phyloP scores from a whole-genome alignment of 768 basidiomycete genomes.

The Cyathus striatus region DNA sequence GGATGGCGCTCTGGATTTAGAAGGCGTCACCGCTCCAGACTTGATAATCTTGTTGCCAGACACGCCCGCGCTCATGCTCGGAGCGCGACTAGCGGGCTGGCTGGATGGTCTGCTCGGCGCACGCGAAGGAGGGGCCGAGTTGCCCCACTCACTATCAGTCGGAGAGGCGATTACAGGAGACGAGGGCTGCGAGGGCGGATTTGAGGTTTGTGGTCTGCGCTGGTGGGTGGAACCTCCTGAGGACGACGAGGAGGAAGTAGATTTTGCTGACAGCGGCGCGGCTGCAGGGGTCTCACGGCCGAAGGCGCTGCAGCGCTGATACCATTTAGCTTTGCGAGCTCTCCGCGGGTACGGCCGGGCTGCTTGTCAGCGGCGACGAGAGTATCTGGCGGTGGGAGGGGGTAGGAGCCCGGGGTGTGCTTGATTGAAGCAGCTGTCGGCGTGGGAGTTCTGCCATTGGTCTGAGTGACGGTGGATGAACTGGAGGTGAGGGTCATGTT shows the following conservation, averaged over 20 bases:
- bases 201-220: constrained; percentile 5
- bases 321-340: constrained; percentile 42
- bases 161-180: constrained; percentile 36
- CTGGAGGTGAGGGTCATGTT: constrained; percentile 10
- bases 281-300: constrained; percentile 20
- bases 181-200: constrained; percentile 15
- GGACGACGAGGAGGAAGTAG: constrained; percentile 8
- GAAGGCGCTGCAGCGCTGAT: constrained; percentile 10
- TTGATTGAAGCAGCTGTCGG: constrained; percentile 10
- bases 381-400: constrained; percentile 49
- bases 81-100: constrained; percentile 39
- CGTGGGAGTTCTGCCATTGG: constrained; percentile 12
- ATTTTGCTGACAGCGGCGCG: constrained; percentile 23
- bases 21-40: constrained; percentile 11
- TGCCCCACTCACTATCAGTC: constrained; percentile 53
- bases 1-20: constrained; percentile 30
- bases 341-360: constrained; percentile 41
- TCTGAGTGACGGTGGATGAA: constrained; percentile 8
- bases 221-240: background rate
- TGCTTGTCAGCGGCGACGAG: constrained; percentile 43
- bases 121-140: constrained; percentile 40
- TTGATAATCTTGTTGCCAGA: constrained; percentile 28
- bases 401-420: constrained; percentile 20
- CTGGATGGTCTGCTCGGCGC: constrained; percentile 62
- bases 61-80: constrained; percentile 39